Evolutionary conservation across 2,329 filamentous ascomycete genomes (phyloP), one percentile per base, ranked within the genome.

Genomic region (Verticillium albo-atrum): DNA sequence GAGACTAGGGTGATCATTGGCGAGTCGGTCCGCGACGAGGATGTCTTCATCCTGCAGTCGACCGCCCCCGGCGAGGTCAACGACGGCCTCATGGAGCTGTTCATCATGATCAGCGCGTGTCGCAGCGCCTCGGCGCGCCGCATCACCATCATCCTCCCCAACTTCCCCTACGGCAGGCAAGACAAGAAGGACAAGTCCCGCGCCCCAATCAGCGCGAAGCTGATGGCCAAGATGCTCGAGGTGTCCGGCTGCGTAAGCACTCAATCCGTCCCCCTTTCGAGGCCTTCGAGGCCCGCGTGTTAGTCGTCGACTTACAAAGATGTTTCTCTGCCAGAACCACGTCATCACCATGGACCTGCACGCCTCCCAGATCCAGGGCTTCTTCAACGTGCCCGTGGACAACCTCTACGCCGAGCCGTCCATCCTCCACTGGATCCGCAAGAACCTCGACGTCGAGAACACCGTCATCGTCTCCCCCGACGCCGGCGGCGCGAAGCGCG

Each of bases 101-200:
- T 96, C 61, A 96, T 96, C 75, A 94, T 96, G 86, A 93, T 95
- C 75, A 93, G 94, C 71, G 92, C 92, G 60, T 95, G 91, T 81
- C 74, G 72, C 55, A 77, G 75, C 25, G 76, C 76, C 42, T 59
- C 73, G 35, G 91, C 91, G 4, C 85, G 91, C 63, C 89, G 91
- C 63, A 94, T 96, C 75, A 95, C 91, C 26, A 91, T 91, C 63
- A 90, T 96, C 64, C 89, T 95, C 59, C 92, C 91, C 65, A 95
- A 95, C 76, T 96, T 95, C 75, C 91, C 91, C 28, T 96, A 96
- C 71, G 92, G 92, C 25, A 87, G 92, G 55, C 92, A 96, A 76
- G 92, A 96, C 75, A 96, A 96, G 81, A 96, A 96, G 77, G 91
- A 95, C 77, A 76, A 77, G 79, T 92, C 88, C 61, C 86, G 91